Percentiles rank a stretch among this genome's conserved stretches.
phyloP scores from a whole-genome alignment of 139 green algal genomes.

The Coccomyxa sp. region DNA sequence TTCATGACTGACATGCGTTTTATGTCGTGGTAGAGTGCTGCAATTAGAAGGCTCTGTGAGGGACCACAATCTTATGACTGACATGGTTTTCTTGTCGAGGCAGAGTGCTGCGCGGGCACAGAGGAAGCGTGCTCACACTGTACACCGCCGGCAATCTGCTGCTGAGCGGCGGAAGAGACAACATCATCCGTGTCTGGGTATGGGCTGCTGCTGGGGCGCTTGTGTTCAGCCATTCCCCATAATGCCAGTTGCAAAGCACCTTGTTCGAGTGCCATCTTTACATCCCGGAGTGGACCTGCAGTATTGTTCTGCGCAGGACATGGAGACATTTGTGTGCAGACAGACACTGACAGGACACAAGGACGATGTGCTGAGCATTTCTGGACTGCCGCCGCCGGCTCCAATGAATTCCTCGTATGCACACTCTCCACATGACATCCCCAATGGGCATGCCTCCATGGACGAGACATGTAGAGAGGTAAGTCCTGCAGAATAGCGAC shows the following conservation, averaged over 20 bases:
- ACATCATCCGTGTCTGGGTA: constrained; percentile 72
- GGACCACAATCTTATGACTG: too few relatives aligned
- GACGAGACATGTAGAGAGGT: too few relatives aligned
- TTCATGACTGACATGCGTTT: too few relatives aligned
- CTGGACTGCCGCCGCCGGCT: neutral
- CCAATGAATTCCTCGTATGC: too few relatives aligned
- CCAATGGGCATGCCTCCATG: too few relatives aligned
- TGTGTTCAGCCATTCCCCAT: neutral
- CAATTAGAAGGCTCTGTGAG: too few relatives aligned
- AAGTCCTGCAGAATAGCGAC: too few relatives aligned
- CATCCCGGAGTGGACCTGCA: neutral
- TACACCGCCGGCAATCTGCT: constrained; percentile 52
- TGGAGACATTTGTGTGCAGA: constrained; percentile 81
- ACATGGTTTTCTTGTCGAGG: too few relatives aligned
- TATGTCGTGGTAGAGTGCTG: constrained; percentile 5
- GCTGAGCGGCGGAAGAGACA: constrained; percentile 76
- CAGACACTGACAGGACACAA: constrained; percentile 78
- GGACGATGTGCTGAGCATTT: constrained; percentile 70
- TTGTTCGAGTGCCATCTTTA: neutral
- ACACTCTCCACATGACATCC: too few relatives aligned
- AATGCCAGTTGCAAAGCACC: neutral
- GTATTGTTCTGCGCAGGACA: constrained; percentile 54
- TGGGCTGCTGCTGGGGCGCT: neutral
- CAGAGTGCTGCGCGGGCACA: constrained; percentile 46
- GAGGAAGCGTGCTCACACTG: constrained; percentile 80